Evolutionary conservation across 2,329 filamentous ascomycete species (phyloP).

Genomic region (Corinectria fuckeliana): DNA sequence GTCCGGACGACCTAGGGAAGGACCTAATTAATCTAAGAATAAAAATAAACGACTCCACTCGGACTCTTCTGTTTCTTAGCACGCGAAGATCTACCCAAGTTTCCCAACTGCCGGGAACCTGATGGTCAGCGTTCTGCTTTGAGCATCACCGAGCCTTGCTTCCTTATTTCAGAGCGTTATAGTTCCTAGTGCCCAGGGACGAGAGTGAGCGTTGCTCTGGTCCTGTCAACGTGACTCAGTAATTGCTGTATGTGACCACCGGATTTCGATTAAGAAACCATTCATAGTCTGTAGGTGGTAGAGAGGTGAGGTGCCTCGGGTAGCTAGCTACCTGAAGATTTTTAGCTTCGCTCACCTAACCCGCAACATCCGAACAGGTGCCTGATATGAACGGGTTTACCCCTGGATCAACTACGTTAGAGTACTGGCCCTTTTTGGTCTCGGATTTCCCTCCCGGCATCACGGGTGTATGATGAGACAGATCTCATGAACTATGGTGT

Average conservation of each 20-base stretch:
- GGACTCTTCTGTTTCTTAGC: constrained; percentile 5
- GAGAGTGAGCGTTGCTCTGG: not conserved
- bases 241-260: not conserved
- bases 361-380: not conserved
- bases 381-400: not conserved
- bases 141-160: not conserved
- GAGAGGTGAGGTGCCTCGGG: not conserved
- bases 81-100: not conserved
- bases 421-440: not conserved
- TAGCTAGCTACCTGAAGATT: not conserved
- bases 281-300: not conserved
- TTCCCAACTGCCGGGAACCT: not conserved
- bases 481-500: not conserved
- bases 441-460: not conserved
- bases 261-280: not conserved
- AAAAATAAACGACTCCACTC: constrained; percentile 23
- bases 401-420: not conserved
- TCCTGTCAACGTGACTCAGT: not conserved
- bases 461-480: not conserved
- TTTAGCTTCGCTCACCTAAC: not conserved
- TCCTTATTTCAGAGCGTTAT: not conserved
- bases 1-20: constrained; percentile 18
- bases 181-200: not conserved
- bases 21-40: constrained; percentile 14
- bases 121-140: not conserved